phyloP scores from a whole-genome alignment of 495 filamentous ascomycete species.

The Penicillium maclennaniae region DNA sequence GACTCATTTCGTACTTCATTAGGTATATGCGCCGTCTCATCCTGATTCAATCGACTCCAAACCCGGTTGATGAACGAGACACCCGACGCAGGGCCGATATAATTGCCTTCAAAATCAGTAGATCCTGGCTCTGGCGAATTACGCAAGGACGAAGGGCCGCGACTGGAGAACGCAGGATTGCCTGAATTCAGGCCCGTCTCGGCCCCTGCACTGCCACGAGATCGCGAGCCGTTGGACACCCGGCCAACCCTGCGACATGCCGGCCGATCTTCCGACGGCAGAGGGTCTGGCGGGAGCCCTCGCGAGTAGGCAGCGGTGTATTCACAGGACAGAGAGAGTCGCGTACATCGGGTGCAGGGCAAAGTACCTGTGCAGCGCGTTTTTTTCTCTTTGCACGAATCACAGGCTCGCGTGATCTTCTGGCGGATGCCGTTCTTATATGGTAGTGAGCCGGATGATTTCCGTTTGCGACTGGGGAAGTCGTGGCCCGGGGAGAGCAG shows the following conservation, averaged over 20 bases:
- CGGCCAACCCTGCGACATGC: constrained; percentile 4
- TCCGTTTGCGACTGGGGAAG: constrained; percentile 25
- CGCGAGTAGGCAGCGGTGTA: constrained; percentile 45
- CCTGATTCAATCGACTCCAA: constrained; percentile 42
- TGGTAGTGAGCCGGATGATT: constrained; percentile 22
- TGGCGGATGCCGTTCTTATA: constrained; percentile 30
- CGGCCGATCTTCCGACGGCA: constrained; percentile 17
- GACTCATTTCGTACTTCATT: constrained; percentile 33
- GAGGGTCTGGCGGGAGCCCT: constrained; percentile 41
- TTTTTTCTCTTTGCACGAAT: constrained; percentile 47
- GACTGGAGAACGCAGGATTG: constrained; percentile 3
- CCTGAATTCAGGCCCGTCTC: neutral
- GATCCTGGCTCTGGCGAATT: constrained; percentile 43
- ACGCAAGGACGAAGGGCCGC: constrained; percentile 22
- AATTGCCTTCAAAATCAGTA: constrained; percentile 47
- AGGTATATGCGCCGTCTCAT: constrained; percentile 34
- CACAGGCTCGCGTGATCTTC: constrained; percentile 47
- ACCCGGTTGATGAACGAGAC: constrained; percentile 47
- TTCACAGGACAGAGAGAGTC: constrained; percentile 37
- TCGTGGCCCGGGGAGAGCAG: constrained; percentile 2
- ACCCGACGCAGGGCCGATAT: constrained; percentile 43
- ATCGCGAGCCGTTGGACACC: constrained; percentile 8
- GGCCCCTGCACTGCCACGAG: constrained; percentile 9
- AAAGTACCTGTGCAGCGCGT: constrained; percentile 44
- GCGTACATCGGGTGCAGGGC: constrained; percentile 41